Evolutionary conservation across 2,329 filamentous ascomycete species (phyloP), one percentile per base, ranked within the genome.

Genomic region (Gnomoniopsis sp.): DNA sequence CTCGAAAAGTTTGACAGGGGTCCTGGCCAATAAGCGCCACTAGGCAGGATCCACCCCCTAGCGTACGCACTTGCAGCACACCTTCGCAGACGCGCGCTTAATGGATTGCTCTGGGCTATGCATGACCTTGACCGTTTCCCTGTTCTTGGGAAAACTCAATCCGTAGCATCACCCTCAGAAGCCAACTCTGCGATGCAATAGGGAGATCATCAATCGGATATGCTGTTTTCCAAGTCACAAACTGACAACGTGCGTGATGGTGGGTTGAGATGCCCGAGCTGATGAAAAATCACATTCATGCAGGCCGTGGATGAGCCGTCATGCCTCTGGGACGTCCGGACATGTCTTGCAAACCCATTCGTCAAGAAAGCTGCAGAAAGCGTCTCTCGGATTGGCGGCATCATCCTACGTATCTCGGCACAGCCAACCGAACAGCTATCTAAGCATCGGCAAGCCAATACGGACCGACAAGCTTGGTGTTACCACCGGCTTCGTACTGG

Each of bases 11-110:
- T 53, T 22, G 36, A 30, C 50, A 53, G 50, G 50, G 50, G 34
- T 26, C 14, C 7, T 11, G 30, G 36, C 53, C 60, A 56, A 53
- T 59, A 46, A 47, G 30, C 46, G 53, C 46, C 22, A 19, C 19
- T 43, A 49, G 21, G 26, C 15, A n/a, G 36, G 44, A 41, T 30
- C 49, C 48, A 47, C 30, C 33, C 15, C 15, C 21, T 47, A 47
- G 43, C n/a, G 53, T 26, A 46, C 17, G 51, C 21, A n/a, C 15
- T 33, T 46, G 47, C 50, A 43, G 21, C 30, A 15, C 46, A 53
- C n/a, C 3, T 41, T 52, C 34, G 48, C 48, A 58, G 53, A 61
- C 59, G 59, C 59, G 59, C 59, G 59, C 59, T 54, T 59, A 54
- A 48, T 12, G 3, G 36, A 21, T 34, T 26, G 34, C 33, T 7